Percentiles rank a stretch among this genome's conserved stretches.
phyloP scores from a whole-genome alignment of 495 filamentous ascomycete species.

The Talaromyces thailandensis region DNA sequence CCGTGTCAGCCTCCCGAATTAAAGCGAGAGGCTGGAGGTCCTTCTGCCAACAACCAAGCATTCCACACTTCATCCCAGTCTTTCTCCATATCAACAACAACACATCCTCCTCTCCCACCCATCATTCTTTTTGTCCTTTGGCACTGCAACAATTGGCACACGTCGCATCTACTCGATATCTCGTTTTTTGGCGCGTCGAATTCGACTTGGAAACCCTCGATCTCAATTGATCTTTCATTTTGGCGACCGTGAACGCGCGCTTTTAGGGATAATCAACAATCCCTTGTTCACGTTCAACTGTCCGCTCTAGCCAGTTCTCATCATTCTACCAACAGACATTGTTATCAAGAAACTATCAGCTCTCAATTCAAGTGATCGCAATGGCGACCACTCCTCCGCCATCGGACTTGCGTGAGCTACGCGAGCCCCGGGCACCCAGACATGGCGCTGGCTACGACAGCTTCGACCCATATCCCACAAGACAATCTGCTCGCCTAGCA shows the following conservation, averaged over 20 bases:
- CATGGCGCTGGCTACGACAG: slow-evolving; percentile 59
- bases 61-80: background rate
- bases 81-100: background rate
- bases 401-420: slow-evolving; percentile 29
- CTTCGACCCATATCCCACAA: slow-evolving; percentile 57
- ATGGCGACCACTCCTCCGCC: slow-evolving; percentile 64
- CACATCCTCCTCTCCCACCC: background rate
- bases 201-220: background rate
- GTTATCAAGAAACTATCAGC: background rate
- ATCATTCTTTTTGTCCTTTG: slow-evolving; percentile 3
- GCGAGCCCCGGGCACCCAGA: slow-evolving; percentile 57
- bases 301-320: background rate
- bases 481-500: slow-evolving; percentile 39
- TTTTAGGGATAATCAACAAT: background rate
- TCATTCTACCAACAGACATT: background rate
- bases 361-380: background rate
- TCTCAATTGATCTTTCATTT: background rate
- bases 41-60: background rate
- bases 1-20: slow-evolving; percentile 7
- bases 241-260: background rate
- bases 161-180: background rate
- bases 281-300: slow-evolving; percentile 4
- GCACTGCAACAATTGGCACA: background rate
- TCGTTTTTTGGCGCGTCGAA: background rate
- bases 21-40: slow-evolving; percentile 7